Percentiles rank a stretch among this genome's conserved stretches.
These are phyloP conservation scores for Hordeum vulgare DNA, from an alignment of 176 grass and related monocot species.

Conservation along the genomic window MorexV3_pseudomolecules_assembly NC_058518.1:454903373-454903872, in stretches of 20 bases:
- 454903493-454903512: conserved; percentile 99
- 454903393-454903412: conserved; percentile 98
- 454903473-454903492: conserved; percentile 98
- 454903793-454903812: conserved; percentile 97
- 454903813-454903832: conserved; percentile 91
- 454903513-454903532: conserved; percentile 67
- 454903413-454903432: conserved; percentile 92
- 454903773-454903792: conserved; percentile 81
- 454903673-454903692: conserved; percentile 96
- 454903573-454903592: neutral
- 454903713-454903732: conserved; percentile 78
- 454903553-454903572: neutral
- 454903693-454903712: conserved; percentile 92
- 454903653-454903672: conserved; percentile 88
- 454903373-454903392: conserved; percentile 91
- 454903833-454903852: conserved; percentile 52
- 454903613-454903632: conserved; percentile 98
- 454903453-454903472: conserved; percentile 93
- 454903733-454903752: conserved; percentile 88
- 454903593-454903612: conserved; percentile 92
- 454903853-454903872: conserved; percentile 17
- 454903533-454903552: neutral
- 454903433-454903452: conserved; percentile 92
- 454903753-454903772: conserved; percentile 77
- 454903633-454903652: conserved; percentile 97